Conservation (phyloP, 352 stramenopile species). For the Globisporangium solare region DNA sequence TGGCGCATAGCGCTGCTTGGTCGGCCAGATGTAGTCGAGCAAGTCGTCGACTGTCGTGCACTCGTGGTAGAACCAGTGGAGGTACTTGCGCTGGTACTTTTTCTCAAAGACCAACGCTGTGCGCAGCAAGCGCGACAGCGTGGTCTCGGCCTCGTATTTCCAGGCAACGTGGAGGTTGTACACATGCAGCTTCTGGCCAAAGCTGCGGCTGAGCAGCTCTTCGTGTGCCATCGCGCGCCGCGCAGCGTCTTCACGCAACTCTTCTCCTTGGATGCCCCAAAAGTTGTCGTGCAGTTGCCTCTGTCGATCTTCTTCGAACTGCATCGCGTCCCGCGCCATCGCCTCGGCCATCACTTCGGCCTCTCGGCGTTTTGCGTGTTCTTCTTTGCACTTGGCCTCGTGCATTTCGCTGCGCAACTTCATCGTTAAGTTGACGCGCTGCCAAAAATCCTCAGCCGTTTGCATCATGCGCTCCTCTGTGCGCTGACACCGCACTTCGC, state of each 20-base stretch:
- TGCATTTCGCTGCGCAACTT: slow-evolving; percentile 14
- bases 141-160: slow-evolving; percentile 25
- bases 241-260: slow-evolving; percentile 25
- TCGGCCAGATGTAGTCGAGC: slow-evolving; percentile 51
- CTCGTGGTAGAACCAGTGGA: slow-evolving; percentile 60
- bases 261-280: slow-evolving; percentile 61
- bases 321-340: slow-evolving; percentile 29
- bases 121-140: neutral
- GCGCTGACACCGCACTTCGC: slow-evolving; percentile 31
- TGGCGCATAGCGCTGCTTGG: slow-evolving; percentile 19
- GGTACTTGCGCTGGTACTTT: slow-evolving; percentile 36
- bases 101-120: slow-evolving; percentile 29
- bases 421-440: slow-evolving; percentile 29
- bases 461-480: slow-evolving; percentile 42
- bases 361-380: slow-evolving; percentile 20
- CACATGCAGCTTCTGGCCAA: slow-evolving; percentile 21
- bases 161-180: slow-evolving; percentile 28
- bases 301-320: slow-evolving; percentile 32
- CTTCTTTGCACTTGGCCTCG: slow-evolving; percentile 19
- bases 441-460: slow-evolving; percentile 35
- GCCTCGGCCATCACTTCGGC: slow-evolving; percentile 23
- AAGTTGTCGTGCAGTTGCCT: slow-evolving; percentile 43
- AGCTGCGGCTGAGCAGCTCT: slow-evolving; percentile 28
- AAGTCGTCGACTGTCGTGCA: slow-evolving; percentile 52
- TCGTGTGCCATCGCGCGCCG: slow-evolving; percentile 35